These are phyloP conservation scores for Auricularia sp. DNA, from an alignment of 768 basidiomycete species.

Conservation along the genomic window DNA sequence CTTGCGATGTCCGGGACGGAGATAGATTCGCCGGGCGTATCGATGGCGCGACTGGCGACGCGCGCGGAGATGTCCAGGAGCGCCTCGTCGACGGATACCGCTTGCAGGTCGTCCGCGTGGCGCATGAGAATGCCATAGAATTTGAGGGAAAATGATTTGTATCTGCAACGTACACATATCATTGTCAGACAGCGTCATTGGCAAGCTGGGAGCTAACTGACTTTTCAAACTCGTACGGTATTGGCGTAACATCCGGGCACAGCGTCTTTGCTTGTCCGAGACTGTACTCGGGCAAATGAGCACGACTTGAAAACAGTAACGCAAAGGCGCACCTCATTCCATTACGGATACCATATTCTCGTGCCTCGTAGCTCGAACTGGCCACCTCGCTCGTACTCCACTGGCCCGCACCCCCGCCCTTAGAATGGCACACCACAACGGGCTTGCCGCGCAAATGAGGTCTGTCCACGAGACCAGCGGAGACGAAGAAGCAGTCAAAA, in stretches of 20 bases:
- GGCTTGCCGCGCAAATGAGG: constrained; percentile 82
- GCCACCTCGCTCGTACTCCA: constrained; percentile 92
- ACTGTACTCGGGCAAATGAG: constrained; percentile 27
- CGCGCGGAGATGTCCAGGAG: constrained; percentile 70
- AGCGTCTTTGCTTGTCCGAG: constrained; percentile 70
- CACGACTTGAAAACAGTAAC: constrained; percentile 11
- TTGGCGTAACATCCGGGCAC: constrained; percentile 62
- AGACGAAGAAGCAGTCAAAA: constrained; percentile 96
- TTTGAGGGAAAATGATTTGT: constrained; percentile 70
- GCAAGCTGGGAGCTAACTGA: constrained; percentile 19
- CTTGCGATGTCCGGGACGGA: constrained; percentile 48
- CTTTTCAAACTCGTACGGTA: constrained; percentile 92
- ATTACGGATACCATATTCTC: constrained; percentile 78
- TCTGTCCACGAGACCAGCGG: constrained; percentile 71
- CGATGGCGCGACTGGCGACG: neutral
- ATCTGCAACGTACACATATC: constrained; percentile 34
- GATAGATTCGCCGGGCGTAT: neutral
- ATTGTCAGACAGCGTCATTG: too few relatives aligned
- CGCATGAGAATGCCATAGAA: constrained; percentile 92
- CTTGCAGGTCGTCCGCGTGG: constrained; percentile 84
- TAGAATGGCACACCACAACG: constrained; percentile 92
- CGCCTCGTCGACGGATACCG: constrained; percentile 94
- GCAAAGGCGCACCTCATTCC: constrained; percentile 70
- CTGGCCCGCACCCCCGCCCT: constrained; percentile 57
- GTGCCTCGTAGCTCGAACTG: constrained; percentile 88